Conservation (phyloP, 805 yeast species). For the Nakazawaea ambrosiae region DNA sequence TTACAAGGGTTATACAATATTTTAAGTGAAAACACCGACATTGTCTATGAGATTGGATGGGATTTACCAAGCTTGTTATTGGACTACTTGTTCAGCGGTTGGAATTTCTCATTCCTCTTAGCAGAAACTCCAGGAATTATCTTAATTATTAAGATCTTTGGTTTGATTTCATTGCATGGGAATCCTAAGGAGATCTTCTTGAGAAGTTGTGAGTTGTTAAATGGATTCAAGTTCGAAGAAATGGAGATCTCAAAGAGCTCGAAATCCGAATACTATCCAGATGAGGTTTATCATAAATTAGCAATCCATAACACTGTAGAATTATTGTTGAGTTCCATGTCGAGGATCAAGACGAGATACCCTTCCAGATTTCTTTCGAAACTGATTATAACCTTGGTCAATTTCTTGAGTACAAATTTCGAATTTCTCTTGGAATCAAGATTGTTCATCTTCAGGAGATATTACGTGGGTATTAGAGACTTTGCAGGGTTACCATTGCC, state of each 20-base stretch:
- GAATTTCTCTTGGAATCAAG: conserved; percentile 19
- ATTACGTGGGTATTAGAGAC: conserved; percentile 56
- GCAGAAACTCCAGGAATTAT: conserved; percentile 31
- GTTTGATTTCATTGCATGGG: conserved; percentile 58
- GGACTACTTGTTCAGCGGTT: conserved; percentile 36
- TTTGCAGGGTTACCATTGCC: conserved; percentile 43
- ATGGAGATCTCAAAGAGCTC: neutral
- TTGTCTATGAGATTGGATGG: conserved; percentile 78
- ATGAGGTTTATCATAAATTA: conserved; percentile 31
- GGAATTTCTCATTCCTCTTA: conserved; percentile 25
- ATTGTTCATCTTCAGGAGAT: conserved; percentile 48
- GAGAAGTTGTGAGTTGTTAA: conserved; percentile 59
- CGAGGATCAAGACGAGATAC: conserved; percentile 56
- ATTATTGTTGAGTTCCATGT: conserved; percentile 50
- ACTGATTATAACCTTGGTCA: conserved; percentile 53
- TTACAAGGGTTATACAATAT: conserved; percentile 37
- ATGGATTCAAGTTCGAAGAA: conserved; percentile 25
- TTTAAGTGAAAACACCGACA: conserved; percentile 36
- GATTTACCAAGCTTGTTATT: conserved; percentile 73
- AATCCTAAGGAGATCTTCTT: conserved; percentile 77
- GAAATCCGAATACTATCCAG: conserved; percentile 3
- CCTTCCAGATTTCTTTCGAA: conserved; percentile 78
- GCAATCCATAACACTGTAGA: conserved; percentile 65
- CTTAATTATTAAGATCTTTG: conserved; percentile 43
- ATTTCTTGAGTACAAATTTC: conserved; percentile 38